phyloP scores from a whole-genome alignment of 495 filamentous ascomycete genomes.

The Xylaria palmicola region DNA sequence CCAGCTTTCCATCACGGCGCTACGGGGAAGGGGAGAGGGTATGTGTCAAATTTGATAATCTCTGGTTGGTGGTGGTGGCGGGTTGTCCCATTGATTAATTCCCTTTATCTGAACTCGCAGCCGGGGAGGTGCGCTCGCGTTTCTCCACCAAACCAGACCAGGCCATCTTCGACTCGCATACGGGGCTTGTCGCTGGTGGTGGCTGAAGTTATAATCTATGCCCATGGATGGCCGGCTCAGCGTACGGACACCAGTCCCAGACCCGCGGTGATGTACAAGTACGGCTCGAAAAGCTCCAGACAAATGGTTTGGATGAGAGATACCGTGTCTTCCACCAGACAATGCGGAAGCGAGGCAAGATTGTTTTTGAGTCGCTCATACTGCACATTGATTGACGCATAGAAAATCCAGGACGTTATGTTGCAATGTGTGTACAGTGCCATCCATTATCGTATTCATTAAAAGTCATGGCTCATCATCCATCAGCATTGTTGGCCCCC shows the following conservation, averaged over 20 bases:
- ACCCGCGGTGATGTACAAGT: conserved; percentile 27
- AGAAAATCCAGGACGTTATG: not conserved
- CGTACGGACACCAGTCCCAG: conserved; percentile 22
- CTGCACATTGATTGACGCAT: not conserved
- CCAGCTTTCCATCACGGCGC: too few species aligned
- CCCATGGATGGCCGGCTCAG: conserved; percentile 26
- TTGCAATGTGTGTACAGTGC: not conserved
- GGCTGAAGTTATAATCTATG: conserved; percentile 26
- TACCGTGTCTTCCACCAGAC: conserved; percentile 22
- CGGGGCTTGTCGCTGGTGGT: conserved; percentile 16
- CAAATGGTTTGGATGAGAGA: conserved; percentile 33
- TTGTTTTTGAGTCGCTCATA: too few species aligned
- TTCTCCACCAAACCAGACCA: conserved; percentile 33
- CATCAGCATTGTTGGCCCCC: not conserved
- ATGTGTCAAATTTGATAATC: too few species aligned
- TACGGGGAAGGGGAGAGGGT: too few species aligned
- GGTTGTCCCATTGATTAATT: too few species aligned
- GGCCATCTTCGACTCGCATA: not conserved
- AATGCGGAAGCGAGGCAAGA: too few species aligned
- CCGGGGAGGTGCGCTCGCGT: too few species aligned
- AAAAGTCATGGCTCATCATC: not conserved
- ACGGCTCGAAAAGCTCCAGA: conserved; percentile 28
- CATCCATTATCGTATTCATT: not conserved
- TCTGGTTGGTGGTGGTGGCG: too few species aligned
- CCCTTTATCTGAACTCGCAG: too few species aligned